Evolutionary conservation across 768 basidiomycete genomes (phyloP).

Genomic region (Ramaria sp.): DNA sequence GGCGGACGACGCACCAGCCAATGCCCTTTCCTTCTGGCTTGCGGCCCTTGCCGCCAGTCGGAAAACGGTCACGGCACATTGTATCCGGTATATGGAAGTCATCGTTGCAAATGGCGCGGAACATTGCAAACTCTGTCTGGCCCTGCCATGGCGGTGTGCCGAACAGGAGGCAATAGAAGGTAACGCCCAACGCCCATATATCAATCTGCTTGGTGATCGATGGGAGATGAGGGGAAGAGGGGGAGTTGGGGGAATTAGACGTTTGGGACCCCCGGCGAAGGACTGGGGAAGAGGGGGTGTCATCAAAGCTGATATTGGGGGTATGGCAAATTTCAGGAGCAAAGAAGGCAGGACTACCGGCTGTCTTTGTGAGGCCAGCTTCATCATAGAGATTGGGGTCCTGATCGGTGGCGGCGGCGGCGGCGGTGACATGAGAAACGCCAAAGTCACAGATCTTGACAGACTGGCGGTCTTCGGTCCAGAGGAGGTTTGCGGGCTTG

Average conservation of each 20-base stretch:
- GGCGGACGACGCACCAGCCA: slow-evolving; percentile 52
- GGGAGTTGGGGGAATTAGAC: slow-evolving; percentile 4
- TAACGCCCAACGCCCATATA: slow-evolving; percentile 96
- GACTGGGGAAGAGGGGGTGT: slow-evolving; percentile 14
- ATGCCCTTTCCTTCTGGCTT: slow-evolving; percentile 23
- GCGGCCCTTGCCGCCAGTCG: slow-evolving; percentile 53
- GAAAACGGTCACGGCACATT: slow-evolving; percentile 64
- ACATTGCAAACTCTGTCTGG: slow-evolving; percentile 62
- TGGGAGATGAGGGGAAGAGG: slow-evolving; percentile 15
- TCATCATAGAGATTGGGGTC: slow-evolving; percentile 73
- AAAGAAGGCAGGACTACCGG: slow-evolving; percentile 92
- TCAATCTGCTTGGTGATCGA: slow-evolving; percentile 90
- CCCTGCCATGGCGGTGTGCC: slow-evolving; percentile 61
- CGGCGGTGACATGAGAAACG: slow-evolving; percentile 83
- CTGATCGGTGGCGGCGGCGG: slow-evolving; percentile 43
- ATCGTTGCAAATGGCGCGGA: slow-evolving; percentile 65
- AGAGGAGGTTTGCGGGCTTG: slow-evolving; percentile 94
- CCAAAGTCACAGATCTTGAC: slow-evolving; percentile 99
- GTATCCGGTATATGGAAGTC: slow-evolving; percentile 57
- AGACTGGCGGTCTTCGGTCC: slow-evolving; percentile 71
- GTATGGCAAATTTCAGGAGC: slow-evolving; percentile 87
- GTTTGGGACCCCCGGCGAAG: neutral
- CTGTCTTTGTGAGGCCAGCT: slow-evolving; percentile 78
- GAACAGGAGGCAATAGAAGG: slow-evolving; percentile 88
- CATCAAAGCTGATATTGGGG: slow-evolving; percentile 20